Percentiles rank a stretch among this genome's conserved stretches.
phyloP scores from a whole-genome alignment of 2,329 filamentous ascomycete species.

The Thyridium curvatum region DNA sequence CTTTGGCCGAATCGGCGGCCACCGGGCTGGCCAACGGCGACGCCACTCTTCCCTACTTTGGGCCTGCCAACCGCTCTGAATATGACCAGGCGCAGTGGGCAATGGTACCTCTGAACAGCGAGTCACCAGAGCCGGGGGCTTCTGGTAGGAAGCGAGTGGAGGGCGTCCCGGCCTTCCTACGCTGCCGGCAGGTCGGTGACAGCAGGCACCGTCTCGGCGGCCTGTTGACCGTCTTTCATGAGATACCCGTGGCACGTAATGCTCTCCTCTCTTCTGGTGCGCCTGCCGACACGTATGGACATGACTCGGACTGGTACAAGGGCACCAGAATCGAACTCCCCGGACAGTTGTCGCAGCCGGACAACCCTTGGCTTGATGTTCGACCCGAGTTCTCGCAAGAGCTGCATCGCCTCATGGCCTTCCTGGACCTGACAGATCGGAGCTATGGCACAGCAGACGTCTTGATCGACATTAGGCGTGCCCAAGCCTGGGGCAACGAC shows the following conservation, averaged over 20 bases:
- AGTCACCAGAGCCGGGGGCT: constrained; percentile 30
- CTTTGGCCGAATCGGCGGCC: constrained; percentile 48
- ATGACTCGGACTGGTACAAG: constrained; percentile 55
- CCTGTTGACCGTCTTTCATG: constrained; percentile 52
- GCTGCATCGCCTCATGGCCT: constrained; percentile 56
- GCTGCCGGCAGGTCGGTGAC: constrained; percentile 22
- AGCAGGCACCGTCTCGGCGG: constrained; percentile 40
- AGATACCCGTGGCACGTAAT: constrained; percentile 53
- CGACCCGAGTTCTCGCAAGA: constrained; percentile 40
- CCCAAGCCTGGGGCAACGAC: constrained; percentile 21
- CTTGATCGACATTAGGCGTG: constrained; percentile 26
- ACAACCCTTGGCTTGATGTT: too few species aligned
- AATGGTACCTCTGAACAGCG: constrained; percentile 39
- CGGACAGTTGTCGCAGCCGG: too few species aligned
- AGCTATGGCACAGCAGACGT: constrained; percentile 51
- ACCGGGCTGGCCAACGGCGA: constrained; percentile 35
- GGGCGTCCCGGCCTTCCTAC: constrained; percentile 46
- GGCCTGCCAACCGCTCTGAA: constrained; percentile 48
- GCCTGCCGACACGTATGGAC: constrained; percentile 42
- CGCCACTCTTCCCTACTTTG: constrained; percentile 42
- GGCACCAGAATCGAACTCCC: constrained; percentile 41
- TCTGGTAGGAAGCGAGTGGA: constrained; percentile 35
- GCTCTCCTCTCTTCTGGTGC: constrained; percentile 39
- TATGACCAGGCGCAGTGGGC: constrained; percentile 54
- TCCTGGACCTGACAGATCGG: constrained; percentile 54